These are phyloP conservation scores for Paraurostyla sp. DNA, from an alignment of 73 alveolate species.

Conservation along the genomic window DNA sequence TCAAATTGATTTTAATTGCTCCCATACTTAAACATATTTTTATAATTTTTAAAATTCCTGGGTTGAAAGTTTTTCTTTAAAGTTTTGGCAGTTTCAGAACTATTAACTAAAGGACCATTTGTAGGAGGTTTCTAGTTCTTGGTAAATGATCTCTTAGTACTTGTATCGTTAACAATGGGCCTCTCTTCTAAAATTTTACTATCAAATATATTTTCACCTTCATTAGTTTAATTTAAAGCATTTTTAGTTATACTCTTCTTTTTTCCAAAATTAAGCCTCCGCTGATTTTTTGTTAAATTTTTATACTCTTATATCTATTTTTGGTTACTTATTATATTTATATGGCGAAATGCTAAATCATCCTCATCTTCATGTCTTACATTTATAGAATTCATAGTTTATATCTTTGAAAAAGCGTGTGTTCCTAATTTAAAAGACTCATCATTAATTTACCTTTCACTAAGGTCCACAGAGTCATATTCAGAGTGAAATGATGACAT, in stretches of 20 bases:
- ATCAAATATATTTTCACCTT: constrained; percentile 54
- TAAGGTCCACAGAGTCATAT: constrained; percentile 36
- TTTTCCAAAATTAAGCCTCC: constrained; percentile 1
- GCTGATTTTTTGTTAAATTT: not conserved
- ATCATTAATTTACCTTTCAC: constrained; percentile 41
- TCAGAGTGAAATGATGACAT: constrained; percentile 27
- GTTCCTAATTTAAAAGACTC: constrained; percentile 37
- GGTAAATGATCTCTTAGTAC: not conserved
- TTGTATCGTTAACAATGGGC: constrained; percentile 31
- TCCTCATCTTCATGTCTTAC: constrained; percentile 41
- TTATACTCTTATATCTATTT: constrained; percentile 26
- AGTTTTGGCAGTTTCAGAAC: constrained; percentile 17
- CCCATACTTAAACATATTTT: constrained; percentile 47
- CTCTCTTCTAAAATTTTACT: constrained; percentile 20
- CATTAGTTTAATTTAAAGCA: not conserved
- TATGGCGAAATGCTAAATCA: not conserved
- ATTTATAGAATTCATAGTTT: constrained; percentile 52
- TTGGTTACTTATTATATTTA: not conserved
- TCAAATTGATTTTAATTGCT: not conserved
- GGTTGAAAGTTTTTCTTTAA: constrained; percentile 43
- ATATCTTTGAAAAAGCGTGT: constrained; percentile 47
- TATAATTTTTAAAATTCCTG: constrained; percentile 22
- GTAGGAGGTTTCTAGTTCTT: not conserved
- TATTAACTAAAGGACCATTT: not conserved
- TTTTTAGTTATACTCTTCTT: not conserved